Evolutionary conservation across 352 stramenopile genomes (phyloP).

Genomic region (Aphanomyces astaci): DNA sequence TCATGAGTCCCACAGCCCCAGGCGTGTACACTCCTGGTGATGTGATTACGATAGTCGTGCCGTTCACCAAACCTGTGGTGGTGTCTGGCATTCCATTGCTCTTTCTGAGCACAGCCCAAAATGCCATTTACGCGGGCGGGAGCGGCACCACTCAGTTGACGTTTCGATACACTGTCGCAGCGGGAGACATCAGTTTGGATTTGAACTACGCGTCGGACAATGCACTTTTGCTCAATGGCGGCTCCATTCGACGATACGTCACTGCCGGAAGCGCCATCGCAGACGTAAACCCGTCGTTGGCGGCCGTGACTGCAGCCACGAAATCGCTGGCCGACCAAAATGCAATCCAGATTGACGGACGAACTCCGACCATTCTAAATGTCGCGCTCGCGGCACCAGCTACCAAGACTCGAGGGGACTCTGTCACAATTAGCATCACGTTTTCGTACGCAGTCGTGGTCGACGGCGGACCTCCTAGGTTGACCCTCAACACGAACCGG

Average conservation of each 20-base stretch:
- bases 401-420: slow-evolving; percentile 7
- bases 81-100: slow-evolving; percentile 58
- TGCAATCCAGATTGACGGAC: slow-evolving; percentile 35
- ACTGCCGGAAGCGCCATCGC: slow-evolving; percentile 28
- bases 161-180: slow-evolving; percentile 57
- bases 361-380: neutral
- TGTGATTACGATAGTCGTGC: slow-evolving; percentile 47
- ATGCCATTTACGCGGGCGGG: slow-evolving; percentile 52
- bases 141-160: slow-evolving; percentile 38
- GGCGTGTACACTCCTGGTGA: slow-evolving; percentile 66
- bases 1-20: slow-evolving; percentile 40
- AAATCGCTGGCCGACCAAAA: slow-evolving; percentile 22
- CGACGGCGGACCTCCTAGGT: neutral
- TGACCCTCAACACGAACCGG: slow-evolving; percentile 5
- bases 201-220: slow-evolving; percentile 46
- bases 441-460: slow-evolving; percentile 18
- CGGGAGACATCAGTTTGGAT: slow-evolving; percentile 50
- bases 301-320: neutral
- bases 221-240: slow-evolving; percentile 54
- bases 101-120: slow-evolving; percentile 61
- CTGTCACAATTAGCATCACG: neutral
- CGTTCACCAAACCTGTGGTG: slow-evolving; percentile 69
- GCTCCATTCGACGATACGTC: slow-evolving; percentile 38
- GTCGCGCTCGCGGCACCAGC: slow-evolving; percentile 20
- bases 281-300: slow-evolving; percentile 37